These are phyloP conservation scores for Omphalea diandra DNA, from an alignment of 441 rosid genomes.

Conservation along the genomic window DNA sequence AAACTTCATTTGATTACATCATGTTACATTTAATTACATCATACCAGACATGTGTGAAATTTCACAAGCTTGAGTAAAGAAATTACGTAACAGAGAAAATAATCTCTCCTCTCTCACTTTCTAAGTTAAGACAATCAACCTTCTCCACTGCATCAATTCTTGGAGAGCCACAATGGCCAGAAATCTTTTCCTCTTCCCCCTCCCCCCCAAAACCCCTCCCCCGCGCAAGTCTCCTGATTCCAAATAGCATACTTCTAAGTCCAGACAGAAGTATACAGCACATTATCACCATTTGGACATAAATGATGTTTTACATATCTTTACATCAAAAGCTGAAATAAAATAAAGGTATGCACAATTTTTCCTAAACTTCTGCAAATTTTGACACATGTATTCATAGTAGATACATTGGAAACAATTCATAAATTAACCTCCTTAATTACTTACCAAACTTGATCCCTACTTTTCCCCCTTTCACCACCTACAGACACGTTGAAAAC, in stretches of 20 bases:
- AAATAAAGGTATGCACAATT: too few relatives aligned
- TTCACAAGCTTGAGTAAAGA: constrained; percentile 13
- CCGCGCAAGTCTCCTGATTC: too few relatives aligned
- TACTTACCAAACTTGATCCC: not conserved
- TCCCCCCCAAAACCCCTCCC: too few relatives aligned
- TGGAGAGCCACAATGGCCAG: not conserved
- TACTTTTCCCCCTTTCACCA: not conserved
- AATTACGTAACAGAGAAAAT: not conserved
- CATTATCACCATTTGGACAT: not conserved
- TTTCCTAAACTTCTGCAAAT: not conserved
- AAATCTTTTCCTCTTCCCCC: not conserved
- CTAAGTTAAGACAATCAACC: constrained; percentile 4
- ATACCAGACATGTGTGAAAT: too few relatives aligned
- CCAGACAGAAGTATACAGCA: not conserved
- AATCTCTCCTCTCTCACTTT: not conserved
- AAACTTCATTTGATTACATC: too few relatives aligned
- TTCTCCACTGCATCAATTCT: constrained; percentile 7
- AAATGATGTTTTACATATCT: not conserved
- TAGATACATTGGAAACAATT: constrained; percentile 4
- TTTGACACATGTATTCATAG: not conserved
- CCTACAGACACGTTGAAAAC: not conserved
- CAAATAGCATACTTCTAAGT: not conserved
- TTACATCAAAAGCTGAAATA: too few relatives aligned
- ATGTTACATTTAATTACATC: too few relatives aligned
- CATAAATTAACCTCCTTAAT: too few relatives aligned